Evolutionary conservation across 306 rosid genomes (phyloP).

Genomic region (Rosa lucieae): DNA sequence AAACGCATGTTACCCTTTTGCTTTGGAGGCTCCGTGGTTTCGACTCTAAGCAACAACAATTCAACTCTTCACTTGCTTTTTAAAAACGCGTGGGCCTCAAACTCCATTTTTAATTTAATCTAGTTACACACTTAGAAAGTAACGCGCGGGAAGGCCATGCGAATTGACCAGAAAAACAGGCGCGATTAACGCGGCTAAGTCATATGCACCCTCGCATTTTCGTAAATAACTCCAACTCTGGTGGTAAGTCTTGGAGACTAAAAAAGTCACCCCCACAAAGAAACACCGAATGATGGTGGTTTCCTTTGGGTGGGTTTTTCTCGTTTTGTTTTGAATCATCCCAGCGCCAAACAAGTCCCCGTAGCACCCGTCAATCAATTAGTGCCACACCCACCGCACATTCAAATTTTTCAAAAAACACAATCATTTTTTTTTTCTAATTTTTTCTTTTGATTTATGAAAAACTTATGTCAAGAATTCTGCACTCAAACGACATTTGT

Average conservation of each 20-base stretch:
- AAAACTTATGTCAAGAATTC: neutral
- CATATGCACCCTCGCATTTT: neutral
- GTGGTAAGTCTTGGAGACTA: neutral
- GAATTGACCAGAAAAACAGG: constrained; percentile 28
- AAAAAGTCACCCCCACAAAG: neutral
- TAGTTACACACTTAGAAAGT: neutral
- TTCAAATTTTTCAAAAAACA: neutral
- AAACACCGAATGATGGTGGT: constrained; percentile 26
- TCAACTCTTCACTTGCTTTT: neutral
- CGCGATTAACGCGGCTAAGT: constrained; percentile 52
- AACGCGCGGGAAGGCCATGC: constrained; percentile 16
- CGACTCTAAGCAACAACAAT: neutral
- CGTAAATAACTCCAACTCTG: constrained; percentile 29
- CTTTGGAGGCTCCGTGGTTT: neutral
- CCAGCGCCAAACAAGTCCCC: constrained; percentile 31
- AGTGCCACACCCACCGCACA: neutral
- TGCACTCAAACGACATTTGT: too few species aligned
- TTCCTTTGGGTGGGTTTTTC: constrained; percentile 29
- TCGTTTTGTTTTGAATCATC: constrained; percentile 34
- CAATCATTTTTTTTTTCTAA: neutral
- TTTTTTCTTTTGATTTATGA: neutral
- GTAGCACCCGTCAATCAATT: neutral
- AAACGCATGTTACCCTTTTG: neutral
- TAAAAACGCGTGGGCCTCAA: neutral
- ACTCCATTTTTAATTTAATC: neutral